These are phyloP conservation scores for Penicillium maclennaniae DNA, from an alignment of 495 filamentous ascomycete species.

Conservation along the genomic window DNA sequence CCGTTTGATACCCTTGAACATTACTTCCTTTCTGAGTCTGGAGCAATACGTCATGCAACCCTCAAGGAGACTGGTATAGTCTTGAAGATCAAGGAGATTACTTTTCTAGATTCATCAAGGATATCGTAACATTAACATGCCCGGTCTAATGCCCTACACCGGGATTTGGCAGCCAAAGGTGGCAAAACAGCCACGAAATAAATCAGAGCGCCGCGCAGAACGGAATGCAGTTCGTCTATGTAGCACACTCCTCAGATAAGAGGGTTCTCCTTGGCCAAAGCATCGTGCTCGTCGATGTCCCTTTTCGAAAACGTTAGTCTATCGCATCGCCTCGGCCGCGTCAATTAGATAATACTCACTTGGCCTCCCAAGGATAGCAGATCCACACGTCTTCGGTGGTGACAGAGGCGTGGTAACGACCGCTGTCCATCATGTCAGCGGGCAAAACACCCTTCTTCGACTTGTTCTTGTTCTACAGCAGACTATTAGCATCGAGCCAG, in stretches of 20 bases:
- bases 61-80: background rate
- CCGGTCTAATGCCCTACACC: conserved; percentile 9
- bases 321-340: background rate
- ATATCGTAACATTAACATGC: conserved; percentile 26
- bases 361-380: conserved; percentile 99
- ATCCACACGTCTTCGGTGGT: conserved; percentile 95
- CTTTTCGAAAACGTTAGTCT: conserved; percentile 38
- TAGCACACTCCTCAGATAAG: conserved; percentile 25
- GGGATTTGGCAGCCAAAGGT: conserved; percentile 13
- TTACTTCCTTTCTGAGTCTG: background rate
- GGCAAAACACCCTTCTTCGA: conserved; percentile 85
- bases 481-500: background rate
- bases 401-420: conserved; percentile 77
- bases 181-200: conserved; percentile 10
- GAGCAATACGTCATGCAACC: background rate
- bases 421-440: conserved; percentile 68
- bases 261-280: conserved; percentile 55
- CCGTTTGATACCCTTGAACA: conserved; percentile 22
- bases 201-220: conserved; percentile 23
- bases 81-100: conserved; percentile 3
- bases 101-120: conserved; percentile 33
- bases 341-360: conserved; percentile 41
- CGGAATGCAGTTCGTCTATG: conserved; percentile 20
- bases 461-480: conserved; percentile 87
- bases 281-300: conserved; percentile 92